phyloP scores from a whole-genome alignment of 805 yeast species.

The Ogataea paraovalis region DNA sequence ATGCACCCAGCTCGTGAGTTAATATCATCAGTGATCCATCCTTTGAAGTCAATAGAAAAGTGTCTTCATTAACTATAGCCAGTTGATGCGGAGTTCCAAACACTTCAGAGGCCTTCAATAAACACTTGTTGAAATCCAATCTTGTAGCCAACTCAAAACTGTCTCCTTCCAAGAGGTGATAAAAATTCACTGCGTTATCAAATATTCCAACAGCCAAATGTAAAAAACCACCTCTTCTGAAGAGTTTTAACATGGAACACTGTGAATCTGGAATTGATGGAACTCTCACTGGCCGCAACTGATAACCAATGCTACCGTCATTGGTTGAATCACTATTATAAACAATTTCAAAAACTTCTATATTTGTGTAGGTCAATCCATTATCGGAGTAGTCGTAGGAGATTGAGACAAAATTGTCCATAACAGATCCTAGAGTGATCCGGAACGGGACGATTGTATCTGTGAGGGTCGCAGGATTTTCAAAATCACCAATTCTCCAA shows the following conservation, averaged over 20 bases:
- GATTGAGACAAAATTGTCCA: slow-evolving; percentile 11
- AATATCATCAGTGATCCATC: slow-evolving; percentile 18
- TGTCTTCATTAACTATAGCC: neutral
- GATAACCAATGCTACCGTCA: neutral
- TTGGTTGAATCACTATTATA: neutral
- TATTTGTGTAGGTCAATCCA: slow-evolving; percentile 3
- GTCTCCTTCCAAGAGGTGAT: neutral
- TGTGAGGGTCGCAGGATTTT: slow-evolving; percentile 2
- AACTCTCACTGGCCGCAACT: slow-evolving; percentile 1
- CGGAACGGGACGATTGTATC: slow-evolving; percentile 9
- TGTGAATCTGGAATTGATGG: slow-evolving; percentile 11
- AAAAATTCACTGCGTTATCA: neutral
- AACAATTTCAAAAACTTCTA: slow-evolving; percentile 14
- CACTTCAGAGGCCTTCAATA: neutral
- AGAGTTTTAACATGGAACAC: slow-evolving; percentile 15
- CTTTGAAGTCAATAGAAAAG: slow-evolving; percentile 19
- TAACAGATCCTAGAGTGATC: slow-evolving; percentile 15
- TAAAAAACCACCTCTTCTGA: neutral
- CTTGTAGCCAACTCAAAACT: slow-evolving; percentile 2
- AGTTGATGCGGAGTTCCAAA: slow-evolving; percentile 13
- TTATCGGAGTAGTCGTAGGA: slow-evolving; percentile 12
- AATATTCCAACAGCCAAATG: slow-evolving; percentile 16
- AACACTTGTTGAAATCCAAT: slow-evolving; percentile 3
- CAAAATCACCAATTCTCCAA: slow-evolving; percentile 22
- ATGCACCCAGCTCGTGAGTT: neutral